Conservation (phyloP, 208 protist species). For the Wallacemonas sp. region DNA sequence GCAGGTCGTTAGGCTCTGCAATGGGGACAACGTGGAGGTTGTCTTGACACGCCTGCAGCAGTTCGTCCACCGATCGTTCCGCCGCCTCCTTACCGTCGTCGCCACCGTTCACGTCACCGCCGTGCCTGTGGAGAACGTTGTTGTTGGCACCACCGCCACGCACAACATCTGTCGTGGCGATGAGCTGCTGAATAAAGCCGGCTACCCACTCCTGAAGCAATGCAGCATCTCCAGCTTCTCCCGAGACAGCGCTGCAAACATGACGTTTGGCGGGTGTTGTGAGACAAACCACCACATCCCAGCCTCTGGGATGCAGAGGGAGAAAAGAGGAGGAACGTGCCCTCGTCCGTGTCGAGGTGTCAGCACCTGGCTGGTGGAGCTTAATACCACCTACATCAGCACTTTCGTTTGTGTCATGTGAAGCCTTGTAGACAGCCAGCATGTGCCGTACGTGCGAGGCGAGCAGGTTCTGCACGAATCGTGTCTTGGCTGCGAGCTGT, state of each 20-base stretch:
- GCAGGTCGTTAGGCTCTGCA: conserved; percentile 34
- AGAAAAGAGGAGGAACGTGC: not conserved
- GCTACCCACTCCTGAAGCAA: not conserved
- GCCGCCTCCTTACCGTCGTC: no score
- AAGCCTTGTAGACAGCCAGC: conserved; percentile 4
- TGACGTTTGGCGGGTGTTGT: conserved; percentile 3
- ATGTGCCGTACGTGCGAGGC: conserved; percentile 25
- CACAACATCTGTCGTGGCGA: no score
- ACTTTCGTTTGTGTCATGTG: not conserved
- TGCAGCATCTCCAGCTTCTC: not conserved
- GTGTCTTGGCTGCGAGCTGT: conserved; percentile 32
- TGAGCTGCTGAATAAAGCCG: not conserved
- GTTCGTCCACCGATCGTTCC: not conserved
- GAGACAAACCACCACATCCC: conserved; percentile 1
- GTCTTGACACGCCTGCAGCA: conserved; percentile 23
- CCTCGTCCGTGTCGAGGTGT: no score
- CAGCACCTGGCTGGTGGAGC: no score
- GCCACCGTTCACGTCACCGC: no score
- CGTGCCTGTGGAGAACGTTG: no score
- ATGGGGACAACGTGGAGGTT: conserved; percentile 33
- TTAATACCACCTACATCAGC: no score
- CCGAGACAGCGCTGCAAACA: no score
- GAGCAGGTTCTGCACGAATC: conserved; percentile 22
- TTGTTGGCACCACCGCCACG: no score
- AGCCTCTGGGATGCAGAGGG: not conserved